Conservation (phyloP, 2,329 filamentous ascomycete species). For the Colletotrichum aenigma region DNA sequence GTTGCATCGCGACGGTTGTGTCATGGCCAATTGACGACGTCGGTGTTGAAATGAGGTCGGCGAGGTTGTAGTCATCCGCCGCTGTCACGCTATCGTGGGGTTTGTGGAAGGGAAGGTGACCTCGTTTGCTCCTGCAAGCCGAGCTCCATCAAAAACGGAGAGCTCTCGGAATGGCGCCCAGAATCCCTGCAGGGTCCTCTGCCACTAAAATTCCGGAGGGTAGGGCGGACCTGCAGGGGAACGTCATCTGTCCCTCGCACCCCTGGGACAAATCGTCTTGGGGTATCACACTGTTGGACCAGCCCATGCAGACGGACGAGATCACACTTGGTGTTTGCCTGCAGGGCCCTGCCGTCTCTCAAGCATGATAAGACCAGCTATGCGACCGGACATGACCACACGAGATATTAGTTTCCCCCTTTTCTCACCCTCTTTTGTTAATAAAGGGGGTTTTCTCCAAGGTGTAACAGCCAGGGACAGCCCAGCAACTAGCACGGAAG, state of each 20-base stretch:
- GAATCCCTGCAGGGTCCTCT: constrained; percentile 12
- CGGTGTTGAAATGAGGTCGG: background rate
- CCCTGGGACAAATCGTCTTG: constrained; percentile 7
- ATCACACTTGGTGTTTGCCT: background rate
- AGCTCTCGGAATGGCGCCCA: constrained; percentile 9
- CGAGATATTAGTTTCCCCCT: background rate
- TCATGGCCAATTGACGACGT: constrained; percentile 22
- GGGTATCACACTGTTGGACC: background rate
- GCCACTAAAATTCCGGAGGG: background rate
- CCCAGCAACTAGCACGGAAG: background rate
- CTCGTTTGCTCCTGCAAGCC: constrained; percentile 12
- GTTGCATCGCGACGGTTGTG: constrained; percentile 27
- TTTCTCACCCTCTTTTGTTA: background rate
- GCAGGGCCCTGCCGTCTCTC: background rate
- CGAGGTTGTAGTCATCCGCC: background rate
- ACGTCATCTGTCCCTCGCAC: constrained; percentile 17
- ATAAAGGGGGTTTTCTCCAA: background rate
- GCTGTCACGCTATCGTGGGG: background rate
- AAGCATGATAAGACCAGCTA: background rate
- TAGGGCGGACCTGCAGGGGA: constrained; percentile 17
- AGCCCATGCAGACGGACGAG: background rate
- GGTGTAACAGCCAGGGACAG: background rate
- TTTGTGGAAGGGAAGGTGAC: background rate
- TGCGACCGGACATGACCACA: background rate
- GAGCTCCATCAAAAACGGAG: constrained; percentile 13